Conservation (phyloP, 169 alveolate species). For the Miamiensis avidus region DNA sequence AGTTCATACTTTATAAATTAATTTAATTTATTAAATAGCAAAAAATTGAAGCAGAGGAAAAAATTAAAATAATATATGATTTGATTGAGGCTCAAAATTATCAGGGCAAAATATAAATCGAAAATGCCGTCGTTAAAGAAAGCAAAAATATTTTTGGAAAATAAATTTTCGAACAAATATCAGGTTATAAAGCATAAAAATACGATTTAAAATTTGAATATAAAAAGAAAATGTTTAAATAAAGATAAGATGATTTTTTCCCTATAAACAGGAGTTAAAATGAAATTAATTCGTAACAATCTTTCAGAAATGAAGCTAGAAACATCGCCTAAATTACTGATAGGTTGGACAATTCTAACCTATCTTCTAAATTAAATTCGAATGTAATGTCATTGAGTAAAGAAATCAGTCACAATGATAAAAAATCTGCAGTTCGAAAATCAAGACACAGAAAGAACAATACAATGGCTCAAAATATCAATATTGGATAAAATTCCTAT, state of each 20-base stretch:
- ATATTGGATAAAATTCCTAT: too few relatives aligned
- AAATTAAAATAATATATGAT: slow-evolving; percentile 70
- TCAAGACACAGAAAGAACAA: too few relatives aligned
- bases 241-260: not conserved
- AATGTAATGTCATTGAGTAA: not conserved
- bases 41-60: slow-evolving; percentile 82
- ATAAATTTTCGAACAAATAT: slow-evolving; percentile 45
- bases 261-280: too few relatives aligned
- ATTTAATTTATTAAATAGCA: slow-evolving; percentile 25
- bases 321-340: slow-evolving; percentile 1
- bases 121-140: slow-evolving; percentile 54
- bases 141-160: slow-evolving; percentile 62
- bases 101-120: slow-evolving; percentile 66
- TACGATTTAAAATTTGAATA: slow-evolving; percentile 54
- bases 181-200: slow-evolving; percentile 59
- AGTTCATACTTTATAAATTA: too few relatives aligned
- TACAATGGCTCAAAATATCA: too few relatives aligned
- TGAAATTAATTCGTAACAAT: slow-evolving; percentile 1
- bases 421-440: too few relatives aligned
- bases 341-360: slow-evolving; percentile 1
- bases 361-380: not conserved
- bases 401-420: too few relatives aligned
- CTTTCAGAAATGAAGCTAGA: not conserved
- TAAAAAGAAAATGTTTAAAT: slow-evolving; percentile 24
- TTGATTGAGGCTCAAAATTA: slow-evolving; percentile 71